Conservation (phyloP, 192 early-diverging fungal species). For the Piromyces sp. region DNA sequence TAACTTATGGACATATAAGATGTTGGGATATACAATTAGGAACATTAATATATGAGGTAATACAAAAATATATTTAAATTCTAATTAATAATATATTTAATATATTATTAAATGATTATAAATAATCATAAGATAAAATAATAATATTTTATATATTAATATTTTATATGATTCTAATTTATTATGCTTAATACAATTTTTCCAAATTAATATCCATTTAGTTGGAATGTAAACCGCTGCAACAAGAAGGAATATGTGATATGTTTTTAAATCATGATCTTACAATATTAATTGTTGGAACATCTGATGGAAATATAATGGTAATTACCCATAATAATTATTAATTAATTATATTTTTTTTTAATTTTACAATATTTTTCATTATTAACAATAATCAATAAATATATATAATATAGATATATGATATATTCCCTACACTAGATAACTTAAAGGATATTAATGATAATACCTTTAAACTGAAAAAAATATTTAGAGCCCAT, state of each 20-base stretch:
- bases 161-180: no score
- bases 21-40: constrained; percentile 34
- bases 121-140: no score
- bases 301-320: background rate
- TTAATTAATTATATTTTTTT: no score
- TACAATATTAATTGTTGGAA: background rate
- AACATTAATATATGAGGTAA: constrained; percentile 24
- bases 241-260: background rate
- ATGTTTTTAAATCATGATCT: background rate
- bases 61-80: no score
- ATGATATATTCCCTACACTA: background rate
- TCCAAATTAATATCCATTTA: background rate
- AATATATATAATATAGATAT: background rate
- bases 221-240: background rate
- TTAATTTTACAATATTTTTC: no score
- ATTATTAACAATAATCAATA: no score
- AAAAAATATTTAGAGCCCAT: background rate
- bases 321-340: no score
- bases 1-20: constrained; percentile 29
- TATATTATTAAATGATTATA: no score
- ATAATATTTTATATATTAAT: no score
- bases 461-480: background rate
- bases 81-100: no score
- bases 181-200: no score
- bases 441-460: background rate